Percentiles rank a stretch among this genome's conserved stretches.
Conservation (phyloP, 257 asterid species). For the Solanum lycopersicoides region DNA sequence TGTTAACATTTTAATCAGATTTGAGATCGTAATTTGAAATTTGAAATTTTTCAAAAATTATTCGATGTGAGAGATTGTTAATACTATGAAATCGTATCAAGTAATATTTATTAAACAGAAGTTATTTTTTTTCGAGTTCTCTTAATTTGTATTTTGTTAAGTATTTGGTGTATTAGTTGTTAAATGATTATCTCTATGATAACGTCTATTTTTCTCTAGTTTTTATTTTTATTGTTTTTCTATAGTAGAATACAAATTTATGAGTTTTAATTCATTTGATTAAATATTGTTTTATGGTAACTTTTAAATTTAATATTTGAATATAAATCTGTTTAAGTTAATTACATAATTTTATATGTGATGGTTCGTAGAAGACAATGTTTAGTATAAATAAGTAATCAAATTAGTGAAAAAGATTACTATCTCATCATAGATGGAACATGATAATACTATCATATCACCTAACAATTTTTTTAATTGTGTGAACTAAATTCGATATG, state of each 20-base stretch:
- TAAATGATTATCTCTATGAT: neutral
- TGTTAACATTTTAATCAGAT: neutral
- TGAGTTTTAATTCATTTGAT: neutral
- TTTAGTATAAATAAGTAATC: neutral
- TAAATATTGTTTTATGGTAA: neutral
- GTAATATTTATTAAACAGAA: neutral
- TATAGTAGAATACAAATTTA: neutral
- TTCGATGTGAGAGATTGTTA: neutral
- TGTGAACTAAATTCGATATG: neutral
- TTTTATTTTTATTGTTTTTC: neutral
- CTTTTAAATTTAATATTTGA: neutral
- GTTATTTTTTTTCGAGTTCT: too few relatives aligned
- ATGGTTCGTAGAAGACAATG: neutral
- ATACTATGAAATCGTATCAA: neutral
- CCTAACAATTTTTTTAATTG: neutral
- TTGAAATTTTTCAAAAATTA: accelerated
- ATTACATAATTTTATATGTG: neutral
- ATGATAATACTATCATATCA: neutral
- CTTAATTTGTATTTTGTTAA: neutral
- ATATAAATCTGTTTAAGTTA: neutral
- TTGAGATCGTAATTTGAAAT: neutral
- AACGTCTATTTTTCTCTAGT: neutral
- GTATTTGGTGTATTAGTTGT: neutral
- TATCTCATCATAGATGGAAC: neutral
- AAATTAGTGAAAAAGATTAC: neutral